Conservation (phyloP, 2,329 filamentous ascomycete genomes). For the Pyricularia grisea region DNA sequence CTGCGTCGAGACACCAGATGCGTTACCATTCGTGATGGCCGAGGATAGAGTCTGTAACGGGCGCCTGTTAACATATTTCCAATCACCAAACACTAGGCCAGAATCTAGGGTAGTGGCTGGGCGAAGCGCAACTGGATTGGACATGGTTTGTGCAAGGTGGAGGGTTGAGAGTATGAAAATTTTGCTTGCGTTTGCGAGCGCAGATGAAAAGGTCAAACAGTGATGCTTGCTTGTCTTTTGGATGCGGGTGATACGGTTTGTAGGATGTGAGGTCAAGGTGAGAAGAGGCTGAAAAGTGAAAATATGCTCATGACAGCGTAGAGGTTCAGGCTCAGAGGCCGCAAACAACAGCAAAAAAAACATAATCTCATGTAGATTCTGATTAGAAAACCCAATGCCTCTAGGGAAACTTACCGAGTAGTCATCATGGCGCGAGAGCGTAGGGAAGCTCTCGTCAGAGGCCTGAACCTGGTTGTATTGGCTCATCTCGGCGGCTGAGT, state of each 20-base stretch:
- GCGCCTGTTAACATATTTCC: conserved; percentile 57
- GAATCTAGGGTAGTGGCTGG: neutral
- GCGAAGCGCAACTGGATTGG: neutral
- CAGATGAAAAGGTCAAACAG: neutral
- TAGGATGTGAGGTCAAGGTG: neutral
- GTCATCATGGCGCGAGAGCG: conserved; percentile 58
- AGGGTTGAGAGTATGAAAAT: neutral
- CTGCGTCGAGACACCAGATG: conserved; percentile 26
- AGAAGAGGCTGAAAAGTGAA: neutral
- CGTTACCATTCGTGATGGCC: conserved; percentile 27
- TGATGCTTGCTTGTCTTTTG: no score
- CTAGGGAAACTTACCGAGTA: neutral
- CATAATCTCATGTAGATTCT: neutral
- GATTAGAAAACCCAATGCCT: neutral
- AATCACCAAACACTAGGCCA: conserved; percentile 24
- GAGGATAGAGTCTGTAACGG: conserved; percentile 51
- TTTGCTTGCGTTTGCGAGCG: neutral
- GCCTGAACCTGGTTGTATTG: conserved; percentile 59
- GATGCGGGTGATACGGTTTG: neutral
- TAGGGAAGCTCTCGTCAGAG: conserved; percentile 79
- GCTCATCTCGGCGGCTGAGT: conserved; percentile 52
- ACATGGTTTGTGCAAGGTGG: neutral
- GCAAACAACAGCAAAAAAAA: neutral
- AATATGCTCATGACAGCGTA: no score
- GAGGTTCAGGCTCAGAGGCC: no score